Conservation (phyloP, 1,284 basidiomycete genomes). For the Ustilago loliicola region DNA sequence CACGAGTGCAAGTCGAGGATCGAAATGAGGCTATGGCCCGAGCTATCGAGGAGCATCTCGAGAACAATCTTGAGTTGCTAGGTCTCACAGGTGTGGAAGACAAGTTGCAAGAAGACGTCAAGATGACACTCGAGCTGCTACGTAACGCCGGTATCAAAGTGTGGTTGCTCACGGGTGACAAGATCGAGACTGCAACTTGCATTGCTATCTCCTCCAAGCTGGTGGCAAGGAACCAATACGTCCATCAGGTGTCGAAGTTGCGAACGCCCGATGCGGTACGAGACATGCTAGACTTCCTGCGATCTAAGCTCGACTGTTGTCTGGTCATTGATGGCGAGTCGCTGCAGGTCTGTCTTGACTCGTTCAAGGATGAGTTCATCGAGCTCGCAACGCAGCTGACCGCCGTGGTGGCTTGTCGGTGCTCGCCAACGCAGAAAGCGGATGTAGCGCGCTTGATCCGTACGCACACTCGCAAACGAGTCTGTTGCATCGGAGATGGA, state of each 20-base stretch:
- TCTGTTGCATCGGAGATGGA: slow-evolving; percentile 97
- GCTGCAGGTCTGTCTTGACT: slow-evolving; percentile 88
- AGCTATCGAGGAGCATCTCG: slow-evolving; percentile 83
- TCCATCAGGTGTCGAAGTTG: slow-evolving; percentile 94
- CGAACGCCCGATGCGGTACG: slow-evolving; percentile 84
- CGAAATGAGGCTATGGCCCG: slow-evolving; percentile 83
- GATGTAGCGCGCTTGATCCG: slow-evolving; percentile 95
- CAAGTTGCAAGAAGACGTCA: slow-evolving; percentile 97
- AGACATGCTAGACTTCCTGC: slow-evolving; percentile 92
- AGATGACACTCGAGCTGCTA: slow-evolving; percentile 89
- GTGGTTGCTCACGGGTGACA: slow-evolving; percentile 99
- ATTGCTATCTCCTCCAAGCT: slow-evolving; percentile 98
- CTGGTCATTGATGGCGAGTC: slow-evolving; percentile 99
- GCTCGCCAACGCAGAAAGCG: slow-evolving; percentile 98
- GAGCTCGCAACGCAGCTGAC: slow-evolving; percentile 95
- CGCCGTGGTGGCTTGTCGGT: slow-evolving; percentile 95
- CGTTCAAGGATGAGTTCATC: slow-evolving; percentile 93
- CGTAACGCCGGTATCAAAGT: slow-evolving; percentile 98
- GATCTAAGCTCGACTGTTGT: slow-evolving; percentile 95
- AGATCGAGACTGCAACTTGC: slow-evolving; percentile 98
- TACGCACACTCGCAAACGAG: slow-evolving; percentile 87
- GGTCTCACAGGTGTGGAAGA: slow-evolving; percentile 98
- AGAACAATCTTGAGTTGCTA: slow-evolving; percentile 89
- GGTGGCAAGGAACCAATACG: slow-evolving; percentile 95
- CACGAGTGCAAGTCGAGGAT: slow-evolving; percentile 77